Conservation (phyloP, 1,284 basidiomycete genomes). For the Ganoderma multipileum region DNA sequence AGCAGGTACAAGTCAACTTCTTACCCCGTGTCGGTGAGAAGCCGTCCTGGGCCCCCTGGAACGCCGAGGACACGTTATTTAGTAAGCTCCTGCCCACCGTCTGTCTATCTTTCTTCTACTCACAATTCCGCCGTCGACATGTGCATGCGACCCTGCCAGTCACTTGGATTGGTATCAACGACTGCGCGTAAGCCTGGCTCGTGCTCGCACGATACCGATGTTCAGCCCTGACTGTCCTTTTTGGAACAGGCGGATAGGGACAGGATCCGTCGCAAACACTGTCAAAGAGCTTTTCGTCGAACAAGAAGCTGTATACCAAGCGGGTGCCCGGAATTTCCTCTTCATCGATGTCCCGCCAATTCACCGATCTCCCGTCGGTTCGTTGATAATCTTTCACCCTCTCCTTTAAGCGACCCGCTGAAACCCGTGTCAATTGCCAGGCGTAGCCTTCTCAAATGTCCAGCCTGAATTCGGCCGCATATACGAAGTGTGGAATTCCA, state of each 20-base stretch:
- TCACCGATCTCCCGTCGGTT: conserved; percentile 54
- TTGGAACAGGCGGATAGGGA: conserved; percentile 15
- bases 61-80: conserved; percentile 51
- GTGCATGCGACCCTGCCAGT: conserved; percentile 43
- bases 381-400: conserved; percentile 15
- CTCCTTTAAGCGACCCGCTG: not conserved
- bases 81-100: conserved; percentile 40
- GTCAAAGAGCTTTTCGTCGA: conserved; percentile 46
- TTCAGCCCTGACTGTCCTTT: not conserved
- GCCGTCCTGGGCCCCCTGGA: conserved; percentile 51
- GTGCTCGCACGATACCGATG: not conserved
- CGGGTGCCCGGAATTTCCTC: conserved; percentile 66
- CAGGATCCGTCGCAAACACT: conserved; percentile 18
- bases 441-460: conserved; percentile 12
- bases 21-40: conserved; percentile 44
- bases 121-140: not conserved
- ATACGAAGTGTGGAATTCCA: conserved; percentile 53
- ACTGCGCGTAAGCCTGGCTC: conserved; percentile 53
- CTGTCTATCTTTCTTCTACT: not conserved
- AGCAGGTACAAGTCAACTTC: conserved; percentile 49
- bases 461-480: conserved; percentile 10
- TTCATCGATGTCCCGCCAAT: conserved; percentile 70
- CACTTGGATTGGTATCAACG: conserved; percentile 72
- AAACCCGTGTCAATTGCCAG: conserved; percentile 1
- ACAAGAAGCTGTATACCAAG: conserved; percentile 55